Evolutionary conservation across 225 moss, liverwort and hornwort species (phyloP).

Genomic region (Physcomitrellopsis africana): DNA sequence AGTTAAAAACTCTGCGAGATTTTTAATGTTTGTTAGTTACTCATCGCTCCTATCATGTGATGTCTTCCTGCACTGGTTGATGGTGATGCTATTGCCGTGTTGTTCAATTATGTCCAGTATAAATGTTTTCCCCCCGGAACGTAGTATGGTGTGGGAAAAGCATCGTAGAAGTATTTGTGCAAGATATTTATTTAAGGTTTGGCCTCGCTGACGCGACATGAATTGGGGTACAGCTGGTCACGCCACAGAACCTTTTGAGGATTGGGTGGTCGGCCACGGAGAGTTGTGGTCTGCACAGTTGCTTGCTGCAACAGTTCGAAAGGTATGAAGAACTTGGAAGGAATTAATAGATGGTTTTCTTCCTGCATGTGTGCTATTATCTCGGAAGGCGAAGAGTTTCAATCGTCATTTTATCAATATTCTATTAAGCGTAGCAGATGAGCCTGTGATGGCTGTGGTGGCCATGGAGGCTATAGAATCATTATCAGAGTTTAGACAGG

Average conservation of each 20-base stretch:
- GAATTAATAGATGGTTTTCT: not conserved
- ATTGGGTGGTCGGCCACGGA: constrained; percentile 93
- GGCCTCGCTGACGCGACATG: constrained; percentile 22
- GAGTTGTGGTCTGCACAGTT: constrained; percentile 97
- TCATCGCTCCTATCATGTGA: not conserved
- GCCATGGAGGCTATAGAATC: not conserved
- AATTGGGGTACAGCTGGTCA: constrained; percentile 77
- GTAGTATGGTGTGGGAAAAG: constrained; percentile 15
- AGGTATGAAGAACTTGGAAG: constrained; percentile 53
- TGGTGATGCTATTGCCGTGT: not conserved
- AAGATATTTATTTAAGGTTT: not conserved
- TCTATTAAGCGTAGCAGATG: constrained; percentile 2
- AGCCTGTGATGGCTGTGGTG: constrained; percentile 1
- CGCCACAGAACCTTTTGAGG: constrained; percentile 86
- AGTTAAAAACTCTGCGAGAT: not conserved
- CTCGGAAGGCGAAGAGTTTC: not conserved
- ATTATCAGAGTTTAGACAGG: not conserved
- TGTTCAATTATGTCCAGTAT: not conserved
- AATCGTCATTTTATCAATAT: not conserved
- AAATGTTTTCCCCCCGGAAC: not conserved
- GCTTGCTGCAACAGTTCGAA: constrained; percentile 88
- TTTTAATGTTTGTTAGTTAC: not conserved
- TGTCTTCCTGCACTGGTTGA: not conserved
- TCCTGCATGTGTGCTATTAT: not conserved
- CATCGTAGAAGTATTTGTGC: not conserved